A percentile compares a stretch with the other conserved stretches of the same genome.
Evolutionary conservation across 2,329 filamentous ascomycete species (phyloP).

Genomic region (Venturia carpophila): DNA sequence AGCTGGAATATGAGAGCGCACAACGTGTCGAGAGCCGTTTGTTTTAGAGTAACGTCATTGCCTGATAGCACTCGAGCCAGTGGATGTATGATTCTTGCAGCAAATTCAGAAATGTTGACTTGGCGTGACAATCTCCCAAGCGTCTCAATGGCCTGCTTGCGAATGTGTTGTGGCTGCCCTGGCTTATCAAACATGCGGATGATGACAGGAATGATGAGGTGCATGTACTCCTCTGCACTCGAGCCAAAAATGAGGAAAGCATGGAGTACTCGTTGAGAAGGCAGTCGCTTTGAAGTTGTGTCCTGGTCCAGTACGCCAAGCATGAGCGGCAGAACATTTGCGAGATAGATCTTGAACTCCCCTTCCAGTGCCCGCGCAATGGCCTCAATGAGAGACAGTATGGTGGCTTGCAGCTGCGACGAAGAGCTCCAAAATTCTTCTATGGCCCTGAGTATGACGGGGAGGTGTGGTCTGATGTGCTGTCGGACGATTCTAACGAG

Average conservation of each 20-base stretch:
- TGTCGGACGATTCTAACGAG: conserved; percentile 92
- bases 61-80: conserved; percentile 72
- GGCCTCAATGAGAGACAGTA: conserved; percentile 83
- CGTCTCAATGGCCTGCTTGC: conserved; percentile 87
- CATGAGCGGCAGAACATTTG: conserved; percentile 84
- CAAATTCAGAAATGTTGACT: conserved; percentile 95
- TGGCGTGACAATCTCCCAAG: conserved; percentile 89
- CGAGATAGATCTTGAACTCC: conserved; percentile 95
- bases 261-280: conserved; percentile 85
- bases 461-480: conserved; percentile 86
- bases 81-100: conserved; percentile 92
- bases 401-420: conserved; percentile 77
- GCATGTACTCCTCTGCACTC: conserved; percentile 98
- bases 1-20: conserved; percentile 94
- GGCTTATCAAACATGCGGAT: conserved; percentile 89
- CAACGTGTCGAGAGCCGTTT: conserved; percentile 83
- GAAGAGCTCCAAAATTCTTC: conserved; percentile 85
- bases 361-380: conserved; percentile 91
- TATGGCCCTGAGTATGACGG: conserved; percentile 76
- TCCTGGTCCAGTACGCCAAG: conserved; percentile 89
- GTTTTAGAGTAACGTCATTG: conserved; percentile 63
- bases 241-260: conserved; percentile 94
- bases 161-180: conserved; percentile 68
- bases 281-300: conserved; percentile 61
- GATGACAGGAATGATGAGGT: conserved; percentile 92